phyloP scores from a whole-genome alignment of 257 asterid species.

The Schizonepeta tenuifolia region DNA sequence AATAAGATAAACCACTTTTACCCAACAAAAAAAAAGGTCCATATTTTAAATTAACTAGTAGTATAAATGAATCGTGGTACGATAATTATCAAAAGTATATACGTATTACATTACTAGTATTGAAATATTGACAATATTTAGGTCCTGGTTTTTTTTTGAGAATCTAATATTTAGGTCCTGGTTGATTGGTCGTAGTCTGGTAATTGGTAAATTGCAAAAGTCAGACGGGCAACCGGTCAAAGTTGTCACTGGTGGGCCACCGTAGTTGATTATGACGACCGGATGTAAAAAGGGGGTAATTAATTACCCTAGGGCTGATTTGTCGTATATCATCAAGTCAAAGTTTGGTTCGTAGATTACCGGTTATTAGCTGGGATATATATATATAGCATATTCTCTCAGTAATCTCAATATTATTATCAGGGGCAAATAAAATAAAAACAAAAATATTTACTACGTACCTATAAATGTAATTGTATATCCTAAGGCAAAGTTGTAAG shows the following conservation, averaged over 20 bases:
- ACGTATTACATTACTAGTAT: too few relatives aligned
- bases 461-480: too few relatives aligned
- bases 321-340: constrained; percentile 44
- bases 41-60: too few relatives aligned
- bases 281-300: constrained; percentile 8
- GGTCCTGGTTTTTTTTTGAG: neutral
- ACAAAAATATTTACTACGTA: neutral
- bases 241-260: constrained; percentile 35
- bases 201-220: constrained; percentile 37
- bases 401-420: too few relatives aligned
- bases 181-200: constrained; percentile 31
- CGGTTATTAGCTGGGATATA: constrained; percentile 11
- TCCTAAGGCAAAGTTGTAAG: too few relatives aligned
- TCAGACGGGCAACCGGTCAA: constrained; percentile 57
- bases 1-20: too few relatives aligned
- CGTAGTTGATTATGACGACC: constrained; percentile 33
- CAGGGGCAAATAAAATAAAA: too few relatives aligned
- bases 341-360: constrained; percentile 34
- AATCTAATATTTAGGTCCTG: neutral
- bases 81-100: too few relatives aligned
- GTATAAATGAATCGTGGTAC: too few relatives aligned
- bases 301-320: constrained; percentile 3
- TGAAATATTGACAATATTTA: constrained; percentile 5
- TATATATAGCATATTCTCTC: too few relatives aligned
- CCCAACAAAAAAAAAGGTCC: too few relatives aligned